Evolutionary conservation across 2,329 filamentous ascomycete genomes (phyloP).

Genomic region (Aspergillus transmontanensis): DNA sequence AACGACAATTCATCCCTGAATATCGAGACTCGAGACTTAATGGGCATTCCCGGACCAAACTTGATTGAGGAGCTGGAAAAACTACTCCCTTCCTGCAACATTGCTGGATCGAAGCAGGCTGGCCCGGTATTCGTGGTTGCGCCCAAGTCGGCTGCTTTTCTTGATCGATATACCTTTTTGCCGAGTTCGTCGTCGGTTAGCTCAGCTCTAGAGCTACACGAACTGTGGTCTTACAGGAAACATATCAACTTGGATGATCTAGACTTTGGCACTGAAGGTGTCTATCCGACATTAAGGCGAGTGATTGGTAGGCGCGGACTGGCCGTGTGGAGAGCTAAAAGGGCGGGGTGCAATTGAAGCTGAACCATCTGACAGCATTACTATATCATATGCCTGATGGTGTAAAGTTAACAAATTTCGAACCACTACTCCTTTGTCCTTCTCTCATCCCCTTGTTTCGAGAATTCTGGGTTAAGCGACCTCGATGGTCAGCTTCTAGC

Average conservation of each 20-base stretch:
- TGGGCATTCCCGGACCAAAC: slow-evolving; percentile 48
- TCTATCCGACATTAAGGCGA: slow-evolving; percentile 47
- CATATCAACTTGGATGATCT: slow-evolving; percentile 57
- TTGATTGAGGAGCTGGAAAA: slow-evolving; percentile 43
- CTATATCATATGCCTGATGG: neutral
- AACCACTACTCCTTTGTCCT: neutral
- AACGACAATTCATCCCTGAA: slow-evolving; percentile 31
- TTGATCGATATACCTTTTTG: slow-evolving; percentile 39
- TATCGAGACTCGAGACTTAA: slow-evolving; percentile 50
- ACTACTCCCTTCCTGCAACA: slow-evolving; percentile 33
- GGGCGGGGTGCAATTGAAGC: slow-evolving; percentile 28
- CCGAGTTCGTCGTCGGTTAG: slow-evolving; percentile 14
- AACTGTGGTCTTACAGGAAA: slow-evolving; percentile 47
- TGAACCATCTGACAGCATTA: neutral
- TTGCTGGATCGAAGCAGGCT: neutral
- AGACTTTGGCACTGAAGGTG: slow-evolving; percentile 53
- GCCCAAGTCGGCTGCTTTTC: slow-evolving; percentile 46
- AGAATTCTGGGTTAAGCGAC: too few species aligned
- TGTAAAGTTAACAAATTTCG: neutral
- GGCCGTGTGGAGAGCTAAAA: slow-evolving; percentile 50
- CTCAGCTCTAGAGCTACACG: slow-evolving; percentile 35
- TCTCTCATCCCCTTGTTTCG: neutral
- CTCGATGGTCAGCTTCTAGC: neutral
- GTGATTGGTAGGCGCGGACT: slow-evolving; percentile 53
- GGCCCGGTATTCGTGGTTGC: slow-evolving; percentile 47